phyloP scores from a whole-genome alignment of 2,329 filamentous ascomycete genomes.

The Sporothrix dimorphospora region DNA sequence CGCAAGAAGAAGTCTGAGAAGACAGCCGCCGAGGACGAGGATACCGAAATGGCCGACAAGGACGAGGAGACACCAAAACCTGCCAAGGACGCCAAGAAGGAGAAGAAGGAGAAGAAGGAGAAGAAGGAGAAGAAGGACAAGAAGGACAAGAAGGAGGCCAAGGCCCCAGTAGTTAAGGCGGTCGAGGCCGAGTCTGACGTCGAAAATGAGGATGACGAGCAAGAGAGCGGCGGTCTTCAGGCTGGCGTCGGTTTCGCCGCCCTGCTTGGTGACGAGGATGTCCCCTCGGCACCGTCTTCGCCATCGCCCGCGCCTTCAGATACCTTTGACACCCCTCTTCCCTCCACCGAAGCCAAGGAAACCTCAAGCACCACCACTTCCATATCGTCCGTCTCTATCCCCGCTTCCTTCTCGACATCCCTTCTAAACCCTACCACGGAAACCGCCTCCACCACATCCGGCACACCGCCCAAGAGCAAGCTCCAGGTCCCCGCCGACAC shows the following conservation, averaged over 20 bases:
- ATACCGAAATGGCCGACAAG: neutral
- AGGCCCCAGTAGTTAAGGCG: conserved; percentile 38
- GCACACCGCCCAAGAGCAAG: conserved; percentile 17
- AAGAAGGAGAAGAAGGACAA: conserved; percentile 31
- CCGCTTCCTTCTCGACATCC: conserved; percentile 24
- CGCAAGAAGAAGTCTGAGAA: conserved; percentile 43
- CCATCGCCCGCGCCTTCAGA: conserved; percentile 55
- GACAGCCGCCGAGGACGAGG: neutral
- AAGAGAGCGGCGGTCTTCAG: conserved; percentile 55
- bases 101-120: conserved; percentile 34
- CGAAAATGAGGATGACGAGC: conserved; percentile 52
- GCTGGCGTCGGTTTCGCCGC: conserved; percentile 50
- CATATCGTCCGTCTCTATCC: conserved; percentile 23
- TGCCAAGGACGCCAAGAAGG: conserved; percentile 33
- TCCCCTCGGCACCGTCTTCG: conserved; percentile 40
- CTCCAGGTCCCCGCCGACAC: conserved; percentile 62
- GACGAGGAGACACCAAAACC: conserved; percentile 9
- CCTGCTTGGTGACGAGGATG: conserved; percentile 52
- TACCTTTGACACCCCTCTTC: conserved; percentile 60
- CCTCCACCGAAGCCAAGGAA: conserved; percentile 43
- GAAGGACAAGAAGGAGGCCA: conserved; percentile 27
- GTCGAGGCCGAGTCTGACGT: conserved; percentile 60
- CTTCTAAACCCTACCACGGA: conserved; percentile 37
- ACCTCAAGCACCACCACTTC: conserved; percentile 50
- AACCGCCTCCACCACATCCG: conserved; percentile 8